phyloP scores from a whole-genome alignment of 2,329 filamentous ascomycete genomes.

The Nectriaceae sp. region DNA sequence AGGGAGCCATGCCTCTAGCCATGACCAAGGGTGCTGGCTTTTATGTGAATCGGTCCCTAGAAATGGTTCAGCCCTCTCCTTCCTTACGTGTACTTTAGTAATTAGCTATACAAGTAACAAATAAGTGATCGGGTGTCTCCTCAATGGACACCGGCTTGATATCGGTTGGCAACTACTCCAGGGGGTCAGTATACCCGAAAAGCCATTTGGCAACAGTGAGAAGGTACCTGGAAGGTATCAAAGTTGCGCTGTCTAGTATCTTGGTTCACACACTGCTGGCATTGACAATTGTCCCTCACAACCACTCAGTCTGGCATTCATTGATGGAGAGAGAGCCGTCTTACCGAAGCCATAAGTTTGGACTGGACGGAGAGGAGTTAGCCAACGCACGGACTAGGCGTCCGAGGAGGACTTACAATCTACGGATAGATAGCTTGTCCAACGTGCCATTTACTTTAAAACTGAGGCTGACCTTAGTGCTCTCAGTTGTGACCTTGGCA shows the following conservation, averaged over 20 bases:
- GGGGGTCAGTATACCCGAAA: not conserved
- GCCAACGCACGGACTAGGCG: too few species aligned
- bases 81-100: not conserved
- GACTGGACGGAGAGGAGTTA: constrained; percentile 15
- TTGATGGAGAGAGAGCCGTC: constrained; percentile 8
- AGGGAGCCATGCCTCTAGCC: constrained; percentile 22
- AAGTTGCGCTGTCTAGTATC: constrained; percentile 45
- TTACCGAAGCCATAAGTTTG: constrained; percentile 33
- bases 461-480: too few species aligned
- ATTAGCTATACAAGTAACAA: constrained; percentile 35
- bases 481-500: too few species aligned
- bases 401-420: too few species aligned
- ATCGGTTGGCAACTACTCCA: constrained; percentile 33
- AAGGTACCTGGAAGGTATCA: constrained; percentile 40
- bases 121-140: constrained; percentile 31
- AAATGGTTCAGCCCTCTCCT: constrained; percentile 6
- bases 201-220: too few species aligned
- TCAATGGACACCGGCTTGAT: constrained; percentile 31
- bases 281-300: constrained; percentile 46
- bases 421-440: too few species aligned
- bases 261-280: constrained; percentile 41
- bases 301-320: constrained; percentile 11
- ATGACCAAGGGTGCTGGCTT: constrained; percentile 64
- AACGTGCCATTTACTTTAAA: too few species aligned
- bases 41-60: constrained; percentile 71